Base-by-base conservation (phyloP, 2,329 filamentous ascomycete genomes). In the Hypomyces perniciosus region DNA sequence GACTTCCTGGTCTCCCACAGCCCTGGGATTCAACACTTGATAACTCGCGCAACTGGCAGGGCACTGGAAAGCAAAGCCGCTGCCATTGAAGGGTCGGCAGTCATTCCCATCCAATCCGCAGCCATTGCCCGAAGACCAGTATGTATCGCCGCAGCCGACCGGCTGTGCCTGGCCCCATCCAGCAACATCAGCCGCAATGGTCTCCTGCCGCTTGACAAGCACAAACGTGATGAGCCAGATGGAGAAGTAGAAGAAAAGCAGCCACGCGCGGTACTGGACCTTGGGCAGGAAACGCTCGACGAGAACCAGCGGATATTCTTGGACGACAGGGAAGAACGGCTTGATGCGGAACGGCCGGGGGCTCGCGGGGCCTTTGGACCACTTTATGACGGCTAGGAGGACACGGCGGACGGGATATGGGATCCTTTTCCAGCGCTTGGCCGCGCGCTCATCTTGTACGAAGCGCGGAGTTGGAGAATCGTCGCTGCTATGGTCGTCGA, bases 41-140 rank as follows among this genome's bases (percentile, higher is more conserved):
- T 80, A 79, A 60, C 78, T 79, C 41, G 77, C 78, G 65, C 88
- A 93, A 59, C 83, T 84, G 12, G 83, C 86, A 1, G 86, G 82
- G 61, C 88, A 93, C 49, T 84, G 77, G 63, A 93, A 93, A 1
- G 86, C 76, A 59, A 90, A 83, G 0, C 81, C 81, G 50, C 73
- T 79, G 56, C 83, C 84, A 52, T 78, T 79, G 61, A 93, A 93
- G 0, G 88, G 88, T 7, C 87, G 80, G 62, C 88, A 93, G 46
- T 81, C 73, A 54, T 83, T 81, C 6, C 88, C 88, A 57, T 92
- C 83, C 10, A 92, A 62, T 1, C 87, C 88, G 64, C 88, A 93
- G 9, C 71, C 72, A 61, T 90, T 91, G 33, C 82, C 84, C 35
- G 81, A 65, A 7, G 72, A 76, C 86, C 88, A 93, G 62, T 87